Evolutionary conservation across 176 grass and related monocot genomes (phyloP).

Genomic region (Phoenix dactylifera): DNA sequence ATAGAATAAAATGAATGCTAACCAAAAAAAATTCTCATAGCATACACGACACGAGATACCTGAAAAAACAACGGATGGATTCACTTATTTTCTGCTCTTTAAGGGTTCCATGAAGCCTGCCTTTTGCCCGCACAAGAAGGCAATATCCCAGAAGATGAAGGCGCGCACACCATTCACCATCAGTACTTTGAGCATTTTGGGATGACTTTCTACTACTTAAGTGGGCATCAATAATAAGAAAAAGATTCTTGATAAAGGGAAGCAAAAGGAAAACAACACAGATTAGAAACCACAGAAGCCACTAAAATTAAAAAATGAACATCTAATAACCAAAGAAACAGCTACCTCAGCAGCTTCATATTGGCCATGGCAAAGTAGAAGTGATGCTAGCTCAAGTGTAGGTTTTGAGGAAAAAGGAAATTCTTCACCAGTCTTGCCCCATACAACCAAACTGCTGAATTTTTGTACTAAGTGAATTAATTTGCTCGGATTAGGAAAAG

Average conservation of each 20-base stretch:
- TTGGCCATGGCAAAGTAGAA: slow-evolving; percentile 60
- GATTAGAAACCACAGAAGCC: neutral
- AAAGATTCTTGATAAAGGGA: slow-evolving; percentile 44
- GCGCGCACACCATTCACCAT: slow-evolving; percentile 45
- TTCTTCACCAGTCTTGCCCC: slow-evolving; percentile 25
- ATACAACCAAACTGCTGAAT: slow-evolving; percentile 59
- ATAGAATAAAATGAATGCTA: too few relatives aligned
- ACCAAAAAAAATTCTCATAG: neutral
- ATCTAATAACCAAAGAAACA: neutral
- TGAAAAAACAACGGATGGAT: slow-evolving; percentile 83
- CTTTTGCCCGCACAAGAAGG: slow-evolving; percentile 56
- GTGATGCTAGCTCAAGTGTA: slow-evolving; percentile 41
- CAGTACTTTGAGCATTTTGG: slow-evolving; percentile 23
- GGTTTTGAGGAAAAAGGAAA: slow-evolving; percentile 30
- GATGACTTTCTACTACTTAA: slow-evolving; percentile 47
- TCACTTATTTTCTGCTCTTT: slow-evolving; percentile 73
- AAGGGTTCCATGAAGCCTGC: slow-evolving; percentile 51
- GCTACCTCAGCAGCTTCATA: slow-evolving; percentile 82
- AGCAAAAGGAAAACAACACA: slow-evolving; percentile 13
- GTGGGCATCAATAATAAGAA: slow-evolving; percentile 60
- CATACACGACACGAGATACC: slow-evolving; percentile 25
- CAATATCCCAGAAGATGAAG: slow-evolving; percentile 92
- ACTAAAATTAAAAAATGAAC: slow-evolving; percentile 1
- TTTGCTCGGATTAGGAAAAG: slow-evolving; percentile 45
- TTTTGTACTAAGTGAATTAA: slow-evolving; percentile 48